A percentile compares a stretch with the other conserved stretches of the same genome.
Conservation (phyloP, 352 stramenopile species). For the Phytophthora pisi region DNA sequence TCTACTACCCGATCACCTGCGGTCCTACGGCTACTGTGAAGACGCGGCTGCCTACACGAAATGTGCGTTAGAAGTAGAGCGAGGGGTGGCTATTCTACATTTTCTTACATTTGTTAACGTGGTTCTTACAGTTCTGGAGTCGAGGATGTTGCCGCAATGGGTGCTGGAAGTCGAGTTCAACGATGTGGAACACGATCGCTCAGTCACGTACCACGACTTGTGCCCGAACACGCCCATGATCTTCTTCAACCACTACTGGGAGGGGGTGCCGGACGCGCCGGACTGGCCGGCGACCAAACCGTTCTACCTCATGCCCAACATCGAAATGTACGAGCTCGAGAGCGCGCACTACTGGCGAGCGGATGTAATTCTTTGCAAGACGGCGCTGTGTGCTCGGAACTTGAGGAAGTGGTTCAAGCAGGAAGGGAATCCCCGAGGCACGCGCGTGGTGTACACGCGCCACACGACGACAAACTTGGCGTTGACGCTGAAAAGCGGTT, state of each 20-base stretch:
- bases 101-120: neutral
- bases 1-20: conserved; percentile 44
- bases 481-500: conserved; percentile 16
- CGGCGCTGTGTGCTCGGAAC: conserved; percentile 44
- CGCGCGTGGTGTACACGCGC: conserved; percentile 57
- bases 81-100: neutral
- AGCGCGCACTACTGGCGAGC: conserved; percentile 45
- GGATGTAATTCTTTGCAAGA: conserved; percentile 61
- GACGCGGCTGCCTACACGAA: conserved; percentile 65
- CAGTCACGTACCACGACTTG: conserved; percentile 52
- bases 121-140: conserved; percentile 32
- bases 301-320: conserved; percentile 53
- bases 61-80: conserved; percentile 31
- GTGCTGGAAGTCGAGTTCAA: conserved; percentile 38
- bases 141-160: conserved; percentile 50
- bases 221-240: conserved; percentile 54
- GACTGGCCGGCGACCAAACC: conserved; percentile 42
- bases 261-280: conserved; percentile 27
- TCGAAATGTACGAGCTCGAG: conserved; percentile 60
- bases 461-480: conserved; percentile 56
- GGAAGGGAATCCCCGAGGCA: conserved; percentile 53
- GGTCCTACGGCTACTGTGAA: conserved; percentile 64
- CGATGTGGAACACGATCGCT: conserved; percentile 27
- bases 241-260: conserved; percentile 65
- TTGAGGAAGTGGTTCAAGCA: conserved; percentile 60